Conservation (phyloP, 2,329 filamentous ascomycete species). For the Claviceps sp. region DNA sequence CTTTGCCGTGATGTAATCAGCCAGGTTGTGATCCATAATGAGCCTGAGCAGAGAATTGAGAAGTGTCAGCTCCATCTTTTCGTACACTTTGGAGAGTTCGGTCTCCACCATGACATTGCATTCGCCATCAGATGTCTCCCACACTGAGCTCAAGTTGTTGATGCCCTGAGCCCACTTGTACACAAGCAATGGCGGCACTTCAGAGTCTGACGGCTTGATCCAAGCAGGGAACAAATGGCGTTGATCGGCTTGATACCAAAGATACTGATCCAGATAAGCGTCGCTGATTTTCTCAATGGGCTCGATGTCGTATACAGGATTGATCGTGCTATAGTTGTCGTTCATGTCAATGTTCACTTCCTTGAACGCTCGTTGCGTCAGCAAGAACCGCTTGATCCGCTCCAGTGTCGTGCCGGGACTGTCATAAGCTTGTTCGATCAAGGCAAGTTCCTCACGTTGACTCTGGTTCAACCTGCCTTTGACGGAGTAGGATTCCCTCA, state of each 20-base stretch:
- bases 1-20: conserved; percentile 98
- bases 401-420: conserved; percentile 92
- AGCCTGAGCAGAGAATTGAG: conserved; percentile 84
- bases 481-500: conserved; percentile 93
- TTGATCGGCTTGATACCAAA: conserved; percentile 98
- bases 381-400: conserved; percentile 90
- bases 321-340: conserved; percentile 98
- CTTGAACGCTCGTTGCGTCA: conserved; percentile 97
- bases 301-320: conserved; percentile 97
- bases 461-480: conserved; percentile 95
- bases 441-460: conserved; percentile 86
- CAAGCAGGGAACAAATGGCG: conserved; percentile 92
- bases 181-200: conserved; percentile 83
- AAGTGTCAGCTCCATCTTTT: conserved; percentile 95
- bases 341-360: conserved; percentile 99
- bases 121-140: conserved; percentile 86
- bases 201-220: conserved; percentile 98
- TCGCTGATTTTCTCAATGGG: conserved; percentile 99
- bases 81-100: conserved; percentile 96
- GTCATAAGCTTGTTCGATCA: conserved; percentile 97
- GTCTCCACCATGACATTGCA: conserved; percentile 99
- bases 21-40: conserved; percentile 99
- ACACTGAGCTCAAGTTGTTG: conserved; percentile 92
- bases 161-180: conserved; percentile 99
- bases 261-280: conserved; percentile 93